phyloP scores from a whole-genome alignment of 1,284 basidiomycete genomes.

The Amylostereum areolatum region DNA sequence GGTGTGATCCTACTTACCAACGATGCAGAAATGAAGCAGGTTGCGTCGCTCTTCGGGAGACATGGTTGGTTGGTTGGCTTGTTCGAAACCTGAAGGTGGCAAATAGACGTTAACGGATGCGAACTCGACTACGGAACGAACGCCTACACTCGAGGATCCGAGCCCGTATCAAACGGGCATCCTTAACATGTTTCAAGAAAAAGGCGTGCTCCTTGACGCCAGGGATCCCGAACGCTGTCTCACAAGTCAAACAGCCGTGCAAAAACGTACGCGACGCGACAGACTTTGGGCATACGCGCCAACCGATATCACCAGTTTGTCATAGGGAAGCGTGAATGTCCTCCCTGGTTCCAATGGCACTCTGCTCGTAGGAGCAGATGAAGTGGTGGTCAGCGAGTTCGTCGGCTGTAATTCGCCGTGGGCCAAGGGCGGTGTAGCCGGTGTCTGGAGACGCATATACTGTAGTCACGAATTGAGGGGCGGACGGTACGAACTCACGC shows the following conservation, averaged over 20 bases:
- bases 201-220: conserved; percentile 74
- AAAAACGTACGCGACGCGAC: no score
- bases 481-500: conserved; percentile 40
- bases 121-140: no score
- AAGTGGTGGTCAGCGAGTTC: no score
- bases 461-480: no score
- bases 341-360: conserved; percentile 3
- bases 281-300: conserved; percentile 80
- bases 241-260: no score
- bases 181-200: conserved; percentile 79
- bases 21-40: conserved; percentile 75
- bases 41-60: conserved; percentile 61
- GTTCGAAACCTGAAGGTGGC: conserved; percentile 72
- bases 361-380: no score
- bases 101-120: no score
- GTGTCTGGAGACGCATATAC: no score
- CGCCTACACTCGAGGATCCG: conserved; percentile 76
- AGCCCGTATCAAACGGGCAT: conserved; percentile 75
- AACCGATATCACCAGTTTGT: conserved; percentile 81
- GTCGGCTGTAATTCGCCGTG: no score
- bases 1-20: no score
- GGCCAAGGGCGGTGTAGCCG: no score
- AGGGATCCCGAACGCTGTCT: conserved; percentile 54
- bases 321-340: conserved; percentile 55
- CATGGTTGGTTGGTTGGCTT: conserved; percentile 67